These are phyloP conservation scores for Stenocarpella maydis DNA, from an alignment of 2,329 filamentous ascomycete species.

Conservation along the genomic window DNA sequence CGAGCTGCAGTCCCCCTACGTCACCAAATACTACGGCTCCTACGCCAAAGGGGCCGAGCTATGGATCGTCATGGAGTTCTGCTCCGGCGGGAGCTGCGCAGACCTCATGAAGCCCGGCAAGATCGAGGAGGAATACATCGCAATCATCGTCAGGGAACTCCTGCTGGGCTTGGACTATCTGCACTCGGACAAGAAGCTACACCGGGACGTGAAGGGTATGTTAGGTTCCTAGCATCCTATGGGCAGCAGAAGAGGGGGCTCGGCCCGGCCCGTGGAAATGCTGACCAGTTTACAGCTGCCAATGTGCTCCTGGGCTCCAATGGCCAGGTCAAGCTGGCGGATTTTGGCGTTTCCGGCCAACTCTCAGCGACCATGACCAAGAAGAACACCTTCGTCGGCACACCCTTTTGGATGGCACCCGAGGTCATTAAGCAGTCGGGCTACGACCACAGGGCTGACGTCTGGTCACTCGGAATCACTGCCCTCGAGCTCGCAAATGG, in stretches of 20 bases:
- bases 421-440: slow-evolving; percentile 99
- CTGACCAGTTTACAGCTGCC: slow-evolving; percentile 68
- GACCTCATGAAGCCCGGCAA: slow-evolving; percentile 94
- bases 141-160: slow-evolving; percentile 91
- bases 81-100: slow-evolving; percentile 93
- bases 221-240: background rate
- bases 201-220: slow-evolving; percentile 92
- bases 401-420: slow-evolving; percentile 99
- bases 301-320: slow-evolving; percentile 90
- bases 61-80: slow-evolving; percentile 99
- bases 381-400: slow-evolving; percentile 98
- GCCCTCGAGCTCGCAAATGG: slow-evolving; percentile 90
- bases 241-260: background rate
- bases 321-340: slow-evolving; percentile 95
- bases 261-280: background rate
- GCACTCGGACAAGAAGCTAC: slow-evolving; percentile 93
- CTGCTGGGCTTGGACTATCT: slow-evolving; percentile 91
- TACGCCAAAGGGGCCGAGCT: slow-evolving; percentile 95
- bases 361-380: slow-evolving; percentile 98
- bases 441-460: slow-evolving; percentile 97
- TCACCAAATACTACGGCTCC: slow-evolving; percentile 97
- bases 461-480: slow-evolving; percentile 96
- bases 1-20: slow-evolving; percentile 93
- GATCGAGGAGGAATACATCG: slow-evolving; percentile 95
- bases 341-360: slow-evolving; percentile 97